Conservation (phyloP, 495 filamentous ascomycete genomes). For the Annulohypoxylon stygium region DNA sequence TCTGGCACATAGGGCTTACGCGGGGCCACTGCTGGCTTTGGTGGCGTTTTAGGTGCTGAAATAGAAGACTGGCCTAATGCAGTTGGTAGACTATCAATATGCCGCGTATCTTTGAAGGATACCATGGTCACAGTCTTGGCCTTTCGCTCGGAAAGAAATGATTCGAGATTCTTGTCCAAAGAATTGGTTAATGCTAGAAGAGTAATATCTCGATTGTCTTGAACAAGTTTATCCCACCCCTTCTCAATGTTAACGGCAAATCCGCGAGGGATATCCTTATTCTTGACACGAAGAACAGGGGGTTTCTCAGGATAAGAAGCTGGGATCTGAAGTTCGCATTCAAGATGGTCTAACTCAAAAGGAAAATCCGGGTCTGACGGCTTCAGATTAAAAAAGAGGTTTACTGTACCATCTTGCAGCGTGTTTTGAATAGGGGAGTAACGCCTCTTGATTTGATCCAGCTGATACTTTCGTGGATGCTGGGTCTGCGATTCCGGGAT, state of each 20-base stretch:
- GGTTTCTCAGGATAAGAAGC: constrained; percentile 67
- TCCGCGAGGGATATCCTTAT: constrained; percentile 81
- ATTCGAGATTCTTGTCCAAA: constrained; percentile 81
- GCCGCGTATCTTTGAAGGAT: constrained; percentile 69
- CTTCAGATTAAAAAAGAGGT: constrained; percentile 71
- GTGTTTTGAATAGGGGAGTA: constrained; percentile 72
- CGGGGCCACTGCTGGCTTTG: constrained; percentile 51
- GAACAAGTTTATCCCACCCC: constrained; percentile 79
- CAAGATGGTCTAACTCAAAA: constrained; percentile 78
- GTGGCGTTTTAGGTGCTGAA: constrained; percentile 62
- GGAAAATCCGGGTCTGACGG: constrained; percentile 93
- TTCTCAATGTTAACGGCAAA: constrained; percentile 84
- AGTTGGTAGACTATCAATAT: constrained; percentile 46
- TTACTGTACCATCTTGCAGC: constrained; percentile 64
- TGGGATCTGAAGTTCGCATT: constrained; percentile 80
- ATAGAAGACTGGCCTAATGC: constrained; percentile 55
- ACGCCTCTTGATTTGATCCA: constrained; percentile 79
- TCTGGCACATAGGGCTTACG: constrained; percentile 53
- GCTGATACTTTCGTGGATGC: constrained; percentile 80
- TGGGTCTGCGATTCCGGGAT: constrained; percentile 72
- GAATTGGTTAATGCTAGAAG: constrained; percentile 77
- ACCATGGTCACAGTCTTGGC: constrained; percentile 84
- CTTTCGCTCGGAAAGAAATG: constrained; percentile 76
- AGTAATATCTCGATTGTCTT: constrained; percentile 67
- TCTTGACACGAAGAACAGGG: constrained; percentile 75